A percentile compares a stretch with the other conserved stretches of the same genome.
Evolutionary conservation across 305 asterid genomes (phyloP).

Genomic region (Striga hermonthica): DNA sequence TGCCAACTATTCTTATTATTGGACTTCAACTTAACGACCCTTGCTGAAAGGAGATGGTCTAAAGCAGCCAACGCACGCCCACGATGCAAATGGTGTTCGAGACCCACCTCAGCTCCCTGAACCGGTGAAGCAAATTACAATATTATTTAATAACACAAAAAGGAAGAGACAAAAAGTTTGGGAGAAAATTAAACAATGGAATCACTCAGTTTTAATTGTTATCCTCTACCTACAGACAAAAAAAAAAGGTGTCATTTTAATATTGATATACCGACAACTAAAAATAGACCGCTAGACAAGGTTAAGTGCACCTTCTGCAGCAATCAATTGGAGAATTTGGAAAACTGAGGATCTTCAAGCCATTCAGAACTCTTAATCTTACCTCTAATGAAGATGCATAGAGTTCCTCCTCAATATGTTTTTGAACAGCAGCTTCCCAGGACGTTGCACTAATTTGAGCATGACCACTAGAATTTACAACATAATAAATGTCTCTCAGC

Average conservation of each 20-base stretch:
- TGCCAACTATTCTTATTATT: conserved; percentile 49
- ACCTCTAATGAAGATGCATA: conserved; percentile 86
- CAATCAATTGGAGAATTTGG: conserved; percentile 25
- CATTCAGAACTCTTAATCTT: conserved; percentile 28
- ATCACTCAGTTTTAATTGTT: conserved; percentile 22
- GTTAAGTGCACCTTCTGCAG: conserved; percentile 8
- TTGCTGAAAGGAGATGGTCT: conserved; percentile 62
- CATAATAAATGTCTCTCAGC: conserved; percentile 63
- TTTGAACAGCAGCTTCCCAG: conserved; percentile 96
- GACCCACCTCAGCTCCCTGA: conserved; percentile 85
- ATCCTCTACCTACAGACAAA: conserved; percentile 2
- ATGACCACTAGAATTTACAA: conserved; percentile 60
- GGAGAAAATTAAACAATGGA: conserved; percentile 13
- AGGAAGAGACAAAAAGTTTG: conserved; percentile 18
- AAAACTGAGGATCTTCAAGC: conserved; percentile 16
- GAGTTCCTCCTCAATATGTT: conserved; percentile 87
- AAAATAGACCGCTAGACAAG: neutral
- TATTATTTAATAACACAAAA: conserved; percentile 13
- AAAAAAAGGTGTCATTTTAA: conserved; percentile 26
- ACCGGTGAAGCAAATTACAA: conserved; percentile 32
- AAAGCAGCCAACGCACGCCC: conserved; percentile 97
- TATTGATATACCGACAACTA: conserved; percentile 22
- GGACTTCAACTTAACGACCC: conserved; percentile 68
- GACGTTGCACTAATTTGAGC: conserved; percentile 75
- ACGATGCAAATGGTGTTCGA: conserved; percentile 96